Evolutionary conservation across 106 monocot species (phyloP).

Genomic region (Posidonia australis): DNA sequence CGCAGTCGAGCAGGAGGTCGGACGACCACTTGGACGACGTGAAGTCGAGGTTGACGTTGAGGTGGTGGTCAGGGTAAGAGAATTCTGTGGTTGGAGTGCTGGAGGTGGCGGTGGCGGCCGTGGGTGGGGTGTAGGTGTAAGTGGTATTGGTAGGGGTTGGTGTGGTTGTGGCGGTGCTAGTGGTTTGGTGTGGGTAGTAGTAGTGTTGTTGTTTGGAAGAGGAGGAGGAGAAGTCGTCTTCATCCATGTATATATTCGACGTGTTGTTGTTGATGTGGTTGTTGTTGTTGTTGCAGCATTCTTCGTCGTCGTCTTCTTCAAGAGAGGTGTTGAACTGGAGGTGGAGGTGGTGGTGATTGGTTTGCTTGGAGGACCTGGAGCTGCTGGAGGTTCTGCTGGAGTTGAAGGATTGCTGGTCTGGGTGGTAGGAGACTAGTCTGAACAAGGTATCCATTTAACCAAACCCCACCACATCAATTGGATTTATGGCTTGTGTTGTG

Average conservation of each 20-base stretch:
- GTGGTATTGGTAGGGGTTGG: constrained; percentile 8
- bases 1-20: constrained; percentile 64
- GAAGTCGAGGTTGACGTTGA: constrained; percentile 26
- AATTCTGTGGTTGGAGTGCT: constrained; percentile 29
- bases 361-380: constrained; percentile 8
- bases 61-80: constrained; percentile 15
- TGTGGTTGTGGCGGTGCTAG: constrained; percentile 11
- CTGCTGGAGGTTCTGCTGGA: constrained; percentile 35
- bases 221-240: constrained; percentile 55
- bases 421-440: constrained; percentile 37
- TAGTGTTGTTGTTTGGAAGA: constrained; percentile 31
- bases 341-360: constrained; percentile 8
- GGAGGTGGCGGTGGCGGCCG: constrained; percentile 11
- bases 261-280: constrained; percentile 3
- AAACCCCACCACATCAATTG: constrained; percentile 7
- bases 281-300: constrained; percentile 39
- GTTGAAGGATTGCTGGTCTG: constrained; percentile 32
- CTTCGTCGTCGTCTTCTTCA: constrained; percentile 24
- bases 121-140: constrained; percentile 4
- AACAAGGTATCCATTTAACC: constrained; percentile 65
- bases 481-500: not conserved
- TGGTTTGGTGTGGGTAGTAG: constrained; percentile 7
- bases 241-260: constrained; percentile 49
- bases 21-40: constrained; percentile 36
- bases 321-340: not conserved